Conservation (phyloP, 1,284 basidiomycete genomes). For the Malassezia equina region DNA sequence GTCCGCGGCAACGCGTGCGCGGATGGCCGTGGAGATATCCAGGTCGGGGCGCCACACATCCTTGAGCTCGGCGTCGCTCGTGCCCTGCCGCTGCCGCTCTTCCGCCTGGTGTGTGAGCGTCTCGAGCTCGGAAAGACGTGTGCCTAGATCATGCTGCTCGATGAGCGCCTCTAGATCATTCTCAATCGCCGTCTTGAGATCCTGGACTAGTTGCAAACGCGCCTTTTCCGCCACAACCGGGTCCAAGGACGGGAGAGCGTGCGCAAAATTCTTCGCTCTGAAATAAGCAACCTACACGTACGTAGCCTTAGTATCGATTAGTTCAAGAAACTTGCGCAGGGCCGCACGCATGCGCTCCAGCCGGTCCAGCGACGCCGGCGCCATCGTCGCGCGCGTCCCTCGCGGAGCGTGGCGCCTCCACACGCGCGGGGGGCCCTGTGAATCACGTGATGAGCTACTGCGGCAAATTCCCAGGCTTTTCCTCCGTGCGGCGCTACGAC, state of each 20-base stretch:
- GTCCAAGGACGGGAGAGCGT: conserved; percentile 25
- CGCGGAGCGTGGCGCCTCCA: not conserved
- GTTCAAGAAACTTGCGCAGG: conserved; percentile 29
- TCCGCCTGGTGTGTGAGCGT: conserved; percentile 31
- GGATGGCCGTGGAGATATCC: conserved; percentile 29
- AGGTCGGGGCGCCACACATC: conserved; percentile 37
- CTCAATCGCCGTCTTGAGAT: conserved; percentile 30
- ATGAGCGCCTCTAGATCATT: conserved; percentile 29
- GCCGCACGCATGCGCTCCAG: conserved; percentile 31
- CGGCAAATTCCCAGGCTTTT: conserved; percentile 20
- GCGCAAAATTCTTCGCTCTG: conserved; percentile 22
- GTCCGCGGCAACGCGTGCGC: conserved; percentile 28
- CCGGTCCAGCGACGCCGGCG: conserved; percentile 15
- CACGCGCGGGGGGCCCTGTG: not conserved
- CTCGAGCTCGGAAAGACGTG: conserved; percentile 27
- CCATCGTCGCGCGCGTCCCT: not conserved
- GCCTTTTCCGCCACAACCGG: conserved; percentile 22
- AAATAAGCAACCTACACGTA: not conserved
- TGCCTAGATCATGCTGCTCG: conserved; percentile 24
- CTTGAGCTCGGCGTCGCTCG: conserved; percentile 20
- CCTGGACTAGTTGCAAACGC: conserved; percentile 26
- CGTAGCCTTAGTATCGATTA: conserved; percentile 32
- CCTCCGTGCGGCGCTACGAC: not conserved
- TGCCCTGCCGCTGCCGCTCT: conserved; percentile 21
- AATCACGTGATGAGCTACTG: conserved; percentile 17